Base-by-base conservation (phyloP, 768 basidiomycete genomes). In the Chalciporus piperatus region DNA sequence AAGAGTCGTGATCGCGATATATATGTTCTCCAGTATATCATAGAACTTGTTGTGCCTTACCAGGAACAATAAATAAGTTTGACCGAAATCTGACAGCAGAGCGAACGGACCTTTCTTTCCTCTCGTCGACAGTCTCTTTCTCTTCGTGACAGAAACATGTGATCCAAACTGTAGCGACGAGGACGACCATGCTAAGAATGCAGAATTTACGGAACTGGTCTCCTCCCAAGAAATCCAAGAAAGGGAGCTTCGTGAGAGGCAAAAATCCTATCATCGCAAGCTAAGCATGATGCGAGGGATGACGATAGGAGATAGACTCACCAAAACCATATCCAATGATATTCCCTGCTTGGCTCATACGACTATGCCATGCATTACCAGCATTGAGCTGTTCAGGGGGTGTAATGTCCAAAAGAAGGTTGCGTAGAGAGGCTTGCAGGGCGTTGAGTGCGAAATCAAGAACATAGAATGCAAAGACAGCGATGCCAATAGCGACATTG, bases 391-490 rank as follows among this genome's bases (percentile, higher is more conserved):
- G 96, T 55, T 85, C 81, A 13, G 90, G 81, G 6, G 97, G 95
- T 0, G 92, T 83, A 45, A 96, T 73, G 65, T 99, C 97, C 52
- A 99, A 78, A 12, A 98, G 77, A n/a, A 99, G 82, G 69, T 97
- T 97, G 45, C 94, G 77, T 30, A 98, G 74, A 11, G 93, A 96
- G 3, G 91, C 92, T 77, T 96, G 92, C 41, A 96, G 71, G 4
- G 92, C 97, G 68, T 99, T 99, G 51, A 99, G 78, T n/a, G 93
- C 91, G 64, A 99, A 99, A 70, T 99, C 97, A 30, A 99, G 77
- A 43, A 94, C 68, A 65, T 97, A 99, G 72, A 99, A 98, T 0
- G 89, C 87, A 20, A 85, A 75, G 23, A 99, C 81, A 2, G 95
- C 97, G 45, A 98, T 81, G 45, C 76, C 82, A 50, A 98, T 96